Evolutionary conservation across 2,329 filamentous ascomycete species (phyloP).

Genomic region (Pseudovirgaria hyperparasitica): DNA sequence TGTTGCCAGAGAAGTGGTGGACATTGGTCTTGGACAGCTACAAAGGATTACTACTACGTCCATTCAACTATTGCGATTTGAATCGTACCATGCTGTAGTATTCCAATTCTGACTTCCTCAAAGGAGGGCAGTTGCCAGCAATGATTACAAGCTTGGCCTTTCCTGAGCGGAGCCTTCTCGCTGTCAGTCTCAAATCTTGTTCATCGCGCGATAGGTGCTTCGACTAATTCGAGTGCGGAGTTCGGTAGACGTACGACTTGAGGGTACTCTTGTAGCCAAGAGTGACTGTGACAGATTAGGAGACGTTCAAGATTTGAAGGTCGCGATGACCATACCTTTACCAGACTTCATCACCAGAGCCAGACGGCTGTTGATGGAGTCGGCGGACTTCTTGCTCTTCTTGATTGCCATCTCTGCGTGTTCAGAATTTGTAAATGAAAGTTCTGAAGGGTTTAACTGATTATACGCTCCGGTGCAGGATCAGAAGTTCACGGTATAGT

Average conservation of each 20-base stretch:
- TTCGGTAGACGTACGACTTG: constrained; percentile 42
- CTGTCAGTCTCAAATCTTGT: constrained; percentile 1
- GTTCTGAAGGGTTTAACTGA: constrained; percentile 15
- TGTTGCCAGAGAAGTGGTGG: constrained; percentile 97
- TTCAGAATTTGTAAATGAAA: constrained; percentile 15
- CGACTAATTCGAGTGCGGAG: background rate
- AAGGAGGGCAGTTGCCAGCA: constrained; percentile 88
- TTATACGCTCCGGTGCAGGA: constrained; percentile 22
- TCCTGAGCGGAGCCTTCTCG: constrained; percentile 58
- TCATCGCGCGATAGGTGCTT: too few relatives aligned
- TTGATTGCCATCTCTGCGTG: constrained; percentile 53
- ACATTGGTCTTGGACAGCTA: constrained; percentile 75
- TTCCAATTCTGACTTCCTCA: constrained; percentile 95
- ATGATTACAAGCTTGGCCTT: constrained; percentile 99
- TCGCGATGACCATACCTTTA: constrained; percentile 33
- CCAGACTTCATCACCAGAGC: constrained; percentile 58
- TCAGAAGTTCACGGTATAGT: too few relatives aligned
- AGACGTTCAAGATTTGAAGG: constrained; percentile 9
- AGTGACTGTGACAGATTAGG: constrained; percentile 49
- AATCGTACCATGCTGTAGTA: constrained; percentile 39
- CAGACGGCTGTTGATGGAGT: constrained; percentile 58
- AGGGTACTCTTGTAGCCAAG: constrained; percentile 83
- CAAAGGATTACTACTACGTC: background rate
- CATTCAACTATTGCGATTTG: too few relatives aligned
- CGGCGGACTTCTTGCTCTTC: constrained; percentile 78